phyloP scores from a whole-genome alignment of 192 early-diverging fungal genomes.

The Backusella tuberculispora region DNA sequence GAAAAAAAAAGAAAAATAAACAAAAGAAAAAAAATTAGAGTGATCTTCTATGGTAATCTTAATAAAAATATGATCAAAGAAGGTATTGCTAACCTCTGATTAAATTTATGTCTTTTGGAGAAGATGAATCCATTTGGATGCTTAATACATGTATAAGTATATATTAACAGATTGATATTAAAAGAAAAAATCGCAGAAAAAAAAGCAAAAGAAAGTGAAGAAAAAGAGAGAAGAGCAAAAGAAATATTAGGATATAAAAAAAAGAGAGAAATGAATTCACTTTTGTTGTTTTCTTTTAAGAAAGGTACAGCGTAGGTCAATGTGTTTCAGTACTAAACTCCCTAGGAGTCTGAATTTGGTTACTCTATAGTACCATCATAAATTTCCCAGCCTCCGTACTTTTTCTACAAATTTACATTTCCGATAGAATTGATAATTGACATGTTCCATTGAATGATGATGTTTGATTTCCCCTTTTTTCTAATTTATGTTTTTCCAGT shows the following conservation, averaged over 20 bases:
- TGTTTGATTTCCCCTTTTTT: slow-evolving; percentile 15
- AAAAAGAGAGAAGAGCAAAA: slow-evolving; percentile 19
- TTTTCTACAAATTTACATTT: slow-evolving; percentile 17
- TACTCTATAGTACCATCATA: slow-evolving; percentile 8
- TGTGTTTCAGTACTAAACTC: slow-evolving; percentile 34
- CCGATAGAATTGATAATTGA: slow-evolving; percentile 12
- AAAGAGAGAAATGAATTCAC: slow-evolving; percentile 21
- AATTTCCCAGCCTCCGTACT: slow-evolving; percentile 20
- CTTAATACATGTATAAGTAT: slow-evolving; percentile 6
- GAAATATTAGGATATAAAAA: slow-evolving; percentile 21
- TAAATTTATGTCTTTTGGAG: slow-evolving; percentile 6
- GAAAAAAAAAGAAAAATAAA: slow-evolving; percentile 12
- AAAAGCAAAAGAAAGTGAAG: slow-evolving; percentile 5
- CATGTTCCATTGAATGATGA: slow-evolving; percentile 15
- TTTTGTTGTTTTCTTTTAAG: slow-evolving; percentile 20
- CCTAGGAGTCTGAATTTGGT: slow-evolving; percentile 26
- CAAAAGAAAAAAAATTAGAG: slow-evolving; percentile 16
- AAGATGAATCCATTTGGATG: not conserved
- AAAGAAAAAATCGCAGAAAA: not conserved
- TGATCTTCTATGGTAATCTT: not conserved
- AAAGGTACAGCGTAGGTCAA: slow-evolving; percentile 31
- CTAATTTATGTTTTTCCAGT: slow-evolving; percentile 1
- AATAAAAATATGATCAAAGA: slow-evolving; percentile 8
- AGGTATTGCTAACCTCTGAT: slow-evolving; percentile 14
- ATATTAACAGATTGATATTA: slow-evolving; percentile 17